Conservation (phyloP, 2,329 filamentous ascomycete genomes). For the Plenodomus tracheiphilus region DNA sequence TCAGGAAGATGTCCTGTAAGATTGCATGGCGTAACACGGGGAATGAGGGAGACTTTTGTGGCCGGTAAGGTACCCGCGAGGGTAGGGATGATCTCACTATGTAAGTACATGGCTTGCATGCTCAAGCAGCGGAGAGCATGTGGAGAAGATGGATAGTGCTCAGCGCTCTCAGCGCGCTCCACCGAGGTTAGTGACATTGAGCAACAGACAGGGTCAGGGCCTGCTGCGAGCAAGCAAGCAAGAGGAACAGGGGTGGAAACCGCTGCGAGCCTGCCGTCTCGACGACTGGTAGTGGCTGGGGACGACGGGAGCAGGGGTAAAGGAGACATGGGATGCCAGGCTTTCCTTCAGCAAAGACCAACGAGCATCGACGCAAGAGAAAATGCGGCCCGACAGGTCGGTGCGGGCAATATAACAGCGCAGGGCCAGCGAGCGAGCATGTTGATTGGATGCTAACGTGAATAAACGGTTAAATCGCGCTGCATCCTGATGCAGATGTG, state of each 20-base stretch:
- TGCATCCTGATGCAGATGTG: slow-evolving; percentile 10
- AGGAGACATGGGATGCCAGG: slow-evolving; percentile 23
- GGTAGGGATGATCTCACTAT: slow-evolving; percentile 39
- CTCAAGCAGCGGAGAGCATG: slow-evolving; percentile 39
- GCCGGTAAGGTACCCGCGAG: slow-evolving; percentile 28
- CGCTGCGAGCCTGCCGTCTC: slow-evolving; percentile 21
- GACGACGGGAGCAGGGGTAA: slow-evolving; percentile 20
- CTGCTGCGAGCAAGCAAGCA: slow-evolving; percentile 28
- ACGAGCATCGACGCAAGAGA: not conserved
- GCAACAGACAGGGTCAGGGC: slow-evolving; percentile 32
- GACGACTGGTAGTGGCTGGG: slow-evolving; percentile 30
- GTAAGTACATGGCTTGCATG: slow-evolving; percentile 35
- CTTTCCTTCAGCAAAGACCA: slow-evolving; percentile 8
- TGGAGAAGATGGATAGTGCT: slow-evolving; percentile 43
- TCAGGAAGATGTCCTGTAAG: slow-evolving; percentile 20
- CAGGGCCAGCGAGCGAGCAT: slow-evolving; percentile 23
- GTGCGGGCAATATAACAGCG: slow-evolving; percentile 36
- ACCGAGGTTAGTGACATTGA: slow-evolving; percentile 29
- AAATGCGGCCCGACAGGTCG: slow-evolving; percentile 33
- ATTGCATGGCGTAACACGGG: slow-evolving; percentile 30
- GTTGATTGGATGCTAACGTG: slow-evolving; percentile 28
- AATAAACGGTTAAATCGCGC: slow-evolving; percentile 44
- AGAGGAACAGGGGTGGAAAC: slow-evolving; percentile 23
- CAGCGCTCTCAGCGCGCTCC: slow-evolving; percentile 37
- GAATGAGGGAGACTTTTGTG: slow-evolving; percentile 28